A percentile compares a stretch with the other conserved stretches of the same genome.
These are phyloP conservation scores for Aspergillus sp. DNA, from an alignment of 2,329 filamentous ascomycete species.

Conservation along the genomic window DNA sequence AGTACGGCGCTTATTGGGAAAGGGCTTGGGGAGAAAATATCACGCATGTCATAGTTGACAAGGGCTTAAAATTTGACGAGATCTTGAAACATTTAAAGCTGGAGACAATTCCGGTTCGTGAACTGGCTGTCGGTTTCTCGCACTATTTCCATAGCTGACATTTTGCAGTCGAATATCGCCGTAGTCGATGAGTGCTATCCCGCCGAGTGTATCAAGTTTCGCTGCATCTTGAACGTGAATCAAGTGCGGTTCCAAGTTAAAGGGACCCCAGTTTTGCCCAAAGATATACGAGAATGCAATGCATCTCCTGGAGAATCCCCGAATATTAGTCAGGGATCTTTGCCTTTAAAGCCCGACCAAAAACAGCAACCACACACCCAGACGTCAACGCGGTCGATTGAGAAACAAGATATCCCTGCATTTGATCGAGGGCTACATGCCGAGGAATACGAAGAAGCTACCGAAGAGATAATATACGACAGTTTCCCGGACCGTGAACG, in stretches of 20 bases:
- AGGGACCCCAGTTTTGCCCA: conserved; percentile 18
- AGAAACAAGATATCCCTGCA: conserved; percentile 1
- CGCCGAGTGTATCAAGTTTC: conserved; percentile 65
- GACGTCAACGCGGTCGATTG: conserved; percentile 16
- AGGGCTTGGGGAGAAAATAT: conserved; percentile 56
- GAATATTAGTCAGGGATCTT: conserved; percentile 10
- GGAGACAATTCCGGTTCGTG: conserved; percentile 49
- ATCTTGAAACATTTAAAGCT: conserved; percentile 58
- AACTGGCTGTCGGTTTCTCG: background rate
- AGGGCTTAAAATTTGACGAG: conserved; percentile 62
- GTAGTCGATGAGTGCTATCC: conserved; percentile 72
- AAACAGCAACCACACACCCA: conserved; percentile 15
- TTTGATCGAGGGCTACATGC: background rate
- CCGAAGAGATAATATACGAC: conserved; percentile 8
- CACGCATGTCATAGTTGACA: conserved; percentile 81
- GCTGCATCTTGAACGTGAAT: conserved; percentile 57
- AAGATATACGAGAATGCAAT: conserved; percentile 14
- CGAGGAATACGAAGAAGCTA: background rate
- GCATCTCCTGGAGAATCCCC: background rate
- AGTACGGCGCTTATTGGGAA: conserved; percentile 74
- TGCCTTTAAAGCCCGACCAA: conserved; percentile 31
- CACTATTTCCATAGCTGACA: conserved; percentile 15
- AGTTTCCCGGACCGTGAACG: conserved; percentile 17
- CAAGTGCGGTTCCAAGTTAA: conserved; percentile 52
- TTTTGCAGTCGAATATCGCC: conserved; percentile 28